Conservation (phyloP, 2,329 filamentous ascomycete genomes). For the Endoconidiophora laricicola region DNA sequence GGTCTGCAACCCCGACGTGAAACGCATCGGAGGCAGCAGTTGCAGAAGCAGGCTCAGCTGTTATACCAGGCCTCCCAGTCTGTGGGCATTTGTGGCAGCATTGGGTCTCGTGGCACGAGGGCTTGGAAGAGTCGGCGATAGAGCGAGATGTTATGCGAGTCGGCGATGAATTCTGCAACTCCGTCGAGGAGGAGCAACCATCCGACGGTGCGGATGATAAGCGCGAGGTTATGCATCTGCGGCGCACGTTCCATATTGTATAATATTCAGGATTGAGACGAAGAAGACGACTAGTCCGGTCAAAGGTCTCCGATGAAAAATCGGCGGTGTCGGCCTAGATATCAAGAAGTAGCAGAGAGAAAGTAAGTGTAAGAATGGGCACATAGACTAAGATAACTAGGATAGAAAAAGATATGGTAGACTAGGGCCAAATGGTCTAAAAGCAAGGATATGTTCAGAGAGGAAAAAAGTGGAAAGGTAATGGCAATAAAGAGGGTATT, state of each 20-base stretch:
- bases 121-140: constrained; percentile 41
- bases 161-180: constrained; percentile 35
- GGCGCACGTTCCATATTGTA: constrained; percentile 79
- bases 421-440: not conserved
- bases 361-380: not conserved
- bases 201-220: constrained; percentile 36
- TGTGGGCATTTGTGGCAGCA: constrained; percentile 29
- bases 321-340: constrained; percentile 25
- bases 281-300: constrained; percentile 55
- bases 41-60: constrained; percentile 24
- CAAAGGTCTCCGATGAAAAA: constrained; percentile 40
- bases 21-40: not conserved
- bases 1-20: not conserved
- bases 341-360: not conserved
- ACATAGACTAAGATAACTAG: constrained; percentile 1
- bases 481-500: no score
- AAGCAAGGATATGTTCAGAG: not conserved
- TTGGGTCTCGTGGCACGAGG: constrained; percentile 35
- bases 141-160: constrained; percentile 42
- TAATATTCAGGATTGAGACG: constrained; percentile 76
- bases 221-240: constrained; percentile 47
- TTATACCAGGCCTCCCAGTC: constrained; percentile 39
- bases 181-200: constrained; percentile 37
- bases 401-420: not conserved
- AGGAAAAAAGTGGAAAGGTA: not conserved